phyloP scores from a whole-genome alignment of 2,329 filamentous ascomycete species.

The Aspergillus amoenus region DNA sequence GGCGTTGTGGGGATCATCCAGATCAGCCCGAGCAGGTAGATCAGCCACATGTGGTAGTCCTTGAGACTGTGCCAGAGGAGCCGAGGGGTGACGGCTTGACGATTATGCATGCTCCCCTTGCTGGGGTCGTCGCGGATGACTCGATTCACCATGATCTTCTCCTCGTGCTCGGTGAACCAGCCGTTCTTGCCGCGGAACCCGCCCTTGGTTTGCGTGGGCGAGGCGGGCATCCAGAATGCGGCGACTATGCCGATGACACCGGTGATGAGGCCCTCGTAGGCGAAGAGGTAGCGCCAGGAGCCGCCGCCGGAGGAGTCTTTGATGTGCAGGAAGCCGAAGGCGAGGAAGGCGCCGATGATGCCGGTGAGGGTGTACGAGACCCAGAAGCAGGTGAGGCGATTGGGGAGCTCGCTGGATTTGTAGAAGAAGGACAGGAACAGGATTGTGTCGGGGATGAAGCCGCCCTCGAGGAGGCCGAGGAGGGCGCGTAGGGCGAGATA shows the following conservation, averaged over 20 bases:
- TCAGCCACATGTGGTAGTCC: neutral
- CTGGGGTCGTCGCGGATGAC: slow-evolving; percentile 56
- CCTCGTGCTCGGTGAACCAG: slow-evolving; percentile 67
- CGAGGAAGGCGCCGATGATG: slow-evolving; percentile 50
- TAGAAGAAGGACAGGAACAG: slow-evolving; percentile 73
- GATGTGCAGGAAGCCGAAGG: slow-evolving; percentile 44
- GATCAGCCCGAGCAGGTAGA: neutral
- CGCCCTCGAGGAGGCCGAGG: slow-evolving; percentile 52
- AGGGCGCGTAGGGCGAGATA: slow-evolving; percentile 47
- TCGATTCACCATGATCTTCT: slow-evolving; percentile 68
- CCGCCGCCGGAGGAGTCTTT: slow-evolving; percentile 33
- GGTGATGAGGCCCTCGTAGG: slow-evolving; percentile 48
- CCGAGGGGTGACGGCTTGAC: neutral
- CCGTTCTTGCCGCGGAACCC: slow-evolving; percentile 61
- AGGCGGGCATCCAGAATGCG: slow-evolving; percentile 53
- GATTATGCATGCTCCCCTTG: neutral
- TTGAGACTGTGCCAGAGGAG: neutral
- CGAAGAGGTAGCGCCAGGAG: slow-evolving; percentile 45
- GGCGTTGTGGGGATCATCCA: neutral
- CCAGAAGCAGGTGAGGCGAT: slow-evolving; percentile 70
- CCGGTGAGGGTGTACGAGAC: slow-evolving; percentile 54
- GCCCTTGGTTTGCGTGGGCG: slow-evolving; percentile 64
- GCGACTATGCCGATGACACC: slow-evolving; percentile 48
- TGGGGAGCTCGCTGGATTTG: slow-evolving; percentile 66
- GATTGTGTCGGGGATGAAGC: slow-evolving; percentile 50